Evolutionary conservation across 2,329 filamentous ascomycete species (phyloP).

Genomic region (Nemania sp.): DNA sequence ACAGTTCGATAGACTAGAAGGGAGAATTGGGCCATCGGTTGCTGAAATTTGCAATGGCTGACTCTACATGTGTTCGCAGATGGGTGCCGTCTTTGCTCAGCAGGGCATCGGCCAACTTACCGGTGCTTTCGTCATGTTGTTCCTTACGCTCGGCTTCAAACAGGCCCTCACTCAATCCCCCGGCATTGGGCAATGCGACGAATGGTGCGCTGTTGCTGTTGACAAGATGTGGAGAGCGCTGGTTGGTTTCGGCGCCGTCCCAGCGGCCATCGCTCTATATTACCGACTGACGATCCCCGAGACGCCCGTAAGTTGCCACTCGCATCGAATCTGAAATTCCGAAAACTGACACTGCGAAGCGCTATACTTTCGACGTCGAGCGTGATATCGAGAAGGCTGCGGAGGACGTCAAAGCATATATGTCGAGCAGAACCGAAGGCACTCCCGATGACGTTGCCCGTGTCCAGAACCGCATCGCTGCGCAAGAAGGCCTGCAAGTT

Average conservation of each 20-base stretch:
- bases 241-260: conserved; percentile 80
- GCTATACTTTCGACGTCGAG: conserved; percentile 83
- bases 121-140: conserved; percentile 76
- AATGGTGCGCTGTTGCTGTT: conserved; percentile 68
- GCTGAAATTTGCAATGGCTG: neutral
- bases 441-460: conserved; percentile 69
- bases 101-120: conserved; percentile 81
- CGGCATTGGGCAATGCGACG: conserved; percentile 61
- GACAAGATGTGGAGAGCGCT: conserved; percentile 88
- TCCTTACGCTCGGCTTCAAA: conserved; percentile 74
- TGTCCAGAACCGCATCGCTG: conserved; percentile 59
- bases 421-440: conserved; percentile 65
- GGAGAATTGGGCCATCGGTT: neutral
- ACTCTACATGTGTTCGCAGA: conserved; percentile 47
- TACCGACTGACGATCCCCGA: conserved; percentile 81
- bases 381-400: conserved; percentile 75
- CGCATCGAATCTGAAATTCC: neutral
- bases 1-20: neutral
- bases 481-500: conserved; percentile 59
- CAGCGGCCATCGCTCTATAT: conserved; percentile 80
- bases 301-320: conserved; percentile 59
- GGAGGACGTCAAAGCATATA: conserved; percentile 76
- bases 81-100: conserved; percentile 86
- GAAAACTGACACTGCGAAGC: conserved; percentile 40
- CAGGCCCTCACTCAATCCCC: conserved; percentile 59